A percentile compares a stretch with the other conserved stretches of the same genome.
phyloP scores from a whole-genome alignment of 768 basidiomycete species.

The Roridomyces roridus region DNA sequence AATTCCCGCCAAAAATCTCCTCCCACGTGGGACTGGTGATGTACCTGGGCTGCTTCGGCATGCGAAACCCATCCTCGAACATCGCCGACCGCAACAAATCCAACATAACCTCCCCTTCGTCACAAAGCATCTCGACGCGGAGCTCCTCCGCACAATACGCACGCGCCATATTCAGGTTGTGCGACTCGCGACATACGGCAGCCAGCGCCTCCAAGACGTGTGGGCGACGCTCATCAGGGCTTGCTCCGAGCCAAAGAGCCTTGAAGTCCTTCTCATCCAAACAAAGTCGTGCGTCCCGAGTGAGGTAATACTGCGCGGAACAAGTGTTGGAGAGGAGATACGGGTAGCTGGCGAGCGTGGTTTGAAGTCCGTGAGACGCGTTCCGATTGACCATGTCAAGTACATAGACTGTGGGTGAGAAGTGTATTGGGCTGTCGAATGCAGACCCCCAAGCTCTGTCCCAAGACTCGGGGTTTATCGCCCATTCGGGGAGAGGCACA shows the following conservation, averaged over 20 bases:
- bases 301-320: not conserved
- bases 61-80: slow-evolving; percentile 19
- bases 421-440: not conserved
- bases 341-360: not conserved
- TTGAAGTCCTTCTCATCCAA: not conserved
- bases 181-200: not conserved
- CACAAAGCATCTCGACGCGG: slow-evolving; percentile 1
- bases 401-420: not conserved
- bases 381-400: not conserved
- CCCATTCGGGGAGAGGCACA: not conserved
- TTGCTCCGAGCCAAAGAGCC: not conserved
- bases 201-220: not conserved
- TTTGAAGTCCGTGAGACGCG: not conserved
- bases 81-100: slow-evolving; percentile 1
- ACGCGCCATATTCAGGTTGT: not conserved
- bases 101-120: slow-evolving; percentile 9
- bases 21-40: too few relatives aligned
- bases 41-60: too few relatives aligned
- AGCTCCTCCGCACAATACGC: not conserved
- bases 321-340: not conserved
- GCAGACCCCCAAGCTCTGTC: slow-evolving; percentile 16
- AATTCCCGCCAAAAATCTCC: too few relatives aligned
- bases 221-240: not conserved
- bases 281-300: not conserved
- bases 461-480: slow-evolving; percentile 16